These are phyloP conservation scores for Epipyxis sp. DNA, from an alignment of 108 stramenopile species.

Conservation along the genomic window DNA sequence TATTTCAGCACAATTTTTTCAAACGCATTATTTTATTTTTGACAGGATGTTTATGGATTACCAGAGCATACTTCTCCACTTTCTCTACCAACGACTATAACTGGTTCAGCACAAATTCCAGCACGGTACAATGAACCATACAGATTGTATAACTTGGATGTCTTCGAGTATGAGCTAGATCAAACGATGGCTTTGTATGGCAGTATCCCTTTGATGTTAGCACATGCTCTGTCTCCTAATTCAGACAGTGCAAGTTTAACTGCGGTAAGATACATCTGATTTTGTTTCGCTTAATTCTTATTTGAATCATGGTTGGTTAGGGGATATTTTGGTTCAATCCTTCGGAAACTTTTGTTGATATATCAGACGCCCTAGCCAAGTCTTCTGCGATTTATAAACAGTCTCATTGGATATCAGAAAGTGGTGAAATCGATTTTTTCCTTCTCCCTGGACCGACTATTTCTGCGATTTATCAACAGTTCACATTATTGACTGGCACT, in stretches of 20 bases:
- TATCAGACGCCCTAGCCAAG: constrained; percentile 50
- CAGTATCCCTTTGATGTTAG: constrained; percentile 69
- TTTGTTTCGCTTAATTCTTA: too few relatives aligned
- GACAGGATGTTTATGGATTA: constrained; percentile 75
- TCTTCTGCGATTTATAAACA: constrained; percentile 48
- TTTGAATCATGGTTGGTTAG: too few relatives aligned
- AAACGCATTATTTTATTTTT: too few relatives aligned
- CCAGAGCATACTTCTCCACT: constrained; percentile 94
- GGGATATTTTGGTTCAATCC: constrained; percentile 98
- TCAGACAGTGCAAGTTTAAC: too few relatives aligned
- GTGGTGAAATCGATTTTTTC: constrained; percentile 80
- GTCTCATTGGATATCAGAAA: constrained; percentile 92
- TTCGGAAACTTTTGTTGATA: constrained; percentile 95
- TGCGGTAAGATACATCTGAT: constrained; percentile 10
- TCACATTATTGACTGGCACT: constrained; percentile 77
- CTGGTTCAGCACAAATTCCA: constrained; percentile 36
- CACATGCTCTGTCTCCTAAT: background rate
- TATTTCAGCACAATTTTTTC: too few relatives aligned
- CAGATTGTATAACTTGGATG: constrained; percentile 97
- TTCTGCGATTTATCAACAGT: constrained; percentile 67
- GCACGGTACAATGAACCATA: constrained; percentile 84
- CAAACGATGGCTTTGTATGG: constrained; percentile 97
- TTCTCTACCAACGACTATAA: constrained; percentile 71
- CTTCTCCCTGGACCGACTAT: constrained; percentile 59
- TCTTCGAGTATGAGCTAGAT: constrained; percentile 98